Base-by-base conservation (phyloP, 192 early-diverging fungal species). In the Dissophora globulifera region DNA sequence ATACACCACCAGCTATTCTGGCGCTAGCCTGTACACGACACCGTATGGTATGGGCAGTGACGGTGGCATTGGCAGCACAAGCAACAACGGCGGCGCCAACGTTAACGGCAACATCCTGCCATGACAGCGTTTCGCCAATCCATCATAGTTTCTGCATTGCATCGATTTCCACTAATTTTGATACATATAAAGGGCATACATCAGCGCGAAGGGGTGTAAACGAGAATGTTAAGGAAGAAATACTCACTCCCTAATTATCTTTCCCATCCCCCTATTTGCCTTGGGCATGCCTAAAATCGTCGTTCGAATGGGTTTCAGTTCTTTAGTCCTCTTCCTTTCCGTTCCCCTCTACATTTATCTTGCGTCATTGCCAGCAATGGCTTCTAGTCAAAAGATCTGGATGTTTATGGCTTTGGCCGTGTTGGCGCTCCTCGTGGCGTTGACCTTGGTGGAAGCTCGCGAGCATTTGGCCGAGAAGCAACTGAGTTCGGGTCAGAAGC, bases 1-100 rank as follows among this genome's bases (percentile, higher is more conserved):
- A 17, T 62, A 66, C 58, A 62, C 63, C 2, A 50, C 62, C 25
- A 76, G 63, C 53, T 76, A 76, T 29, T 58, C 62, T 23, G 72
- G 63, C 6, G 33, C 72, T 26, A 60, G 61, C 20, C 52, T 76
- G 27, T 76, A 76, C 52, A 33, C 63, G 2, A 49, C 49, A 40
- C 43, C 63, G 1, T 67, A 76, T 30, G 51, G 32, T 38, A 38
- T 71, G 69, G 51, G 20, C 31, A 53, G 53, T 43, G n/a, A n/a
- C 26, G 23, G 53, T 50, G 48, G 62, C 41, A 12, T 40, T 26
- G 53, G 53, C 29, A 41, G 27, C 27, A 49, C 2, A 9, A 57
- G 27, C 57, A 56, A 31, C 53, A 46, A 35, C 32, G 26, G 35
- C 40, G 55, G 11, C 30, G n/a, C n/a, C n/a, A n/a, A n/a, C n/a